These are phyloP conservation scores for Cruciata laevipes DNA, from an alignment of 257 asterid species.

Conservation along the genomic window DNA sequence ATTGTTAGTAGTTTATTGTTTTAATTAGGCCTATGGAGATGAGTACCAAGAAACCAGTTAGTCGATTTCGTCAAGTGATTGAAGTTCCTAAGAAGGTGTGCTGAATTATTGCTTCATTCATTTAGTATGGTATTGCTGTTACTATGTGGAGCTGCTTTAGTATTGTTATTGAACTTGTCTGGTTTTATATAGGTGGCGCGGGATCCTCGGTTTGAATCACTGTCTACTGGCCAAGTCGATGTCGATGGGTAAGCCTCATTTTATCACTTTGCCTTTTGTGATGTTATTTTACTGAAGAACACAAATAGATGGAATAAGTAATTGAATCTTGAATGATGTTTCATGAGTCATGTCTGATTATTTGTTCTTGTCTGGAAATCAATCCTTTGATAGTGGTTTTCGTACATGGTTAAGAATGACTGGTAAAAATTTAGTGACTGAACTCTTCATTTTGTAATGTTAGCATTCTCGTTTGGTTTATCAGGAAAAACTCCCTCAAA, in stretches of 20 bases:
- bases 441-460: neutral
- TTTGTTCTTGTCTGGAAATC: neutral
- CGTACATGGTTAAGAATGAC: neutral
- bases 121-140: neutral
- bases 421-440: too few species aligned
- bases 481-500: neutral
- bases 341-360: neutral
- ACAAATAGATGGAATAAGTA: neutral
- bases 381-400: neutral
- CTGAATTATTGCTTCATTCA: neutral
- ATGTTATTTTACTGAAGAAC: neutral
- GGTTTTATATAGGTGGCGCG: constrained; percentile 49
- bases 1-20: neutral
- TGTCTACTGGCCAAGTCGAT: constrained; percentile 50
- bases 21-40: constrained; percentile 81
- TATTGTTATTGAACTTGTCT: neutral
- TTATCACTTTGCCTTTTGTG: neutral
- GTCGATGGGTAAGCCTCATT: constrained; percentile 53
- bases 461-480: neutral
- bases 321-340: neutral
- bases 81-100: constrained; percentile 84
- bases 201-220: constrained; percentile 93
- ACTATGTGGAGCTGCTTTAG: neutral
- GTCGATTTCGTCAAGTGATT: constrained; percentile 65
- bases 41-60: constrained; percentile 81